Evolutionary conservation across 2,329 filamentous ascomycete genomes (phyloP), one percentile per base, ranked within the genome.

Genomic region (Juglanconis oblonga): DNA sequence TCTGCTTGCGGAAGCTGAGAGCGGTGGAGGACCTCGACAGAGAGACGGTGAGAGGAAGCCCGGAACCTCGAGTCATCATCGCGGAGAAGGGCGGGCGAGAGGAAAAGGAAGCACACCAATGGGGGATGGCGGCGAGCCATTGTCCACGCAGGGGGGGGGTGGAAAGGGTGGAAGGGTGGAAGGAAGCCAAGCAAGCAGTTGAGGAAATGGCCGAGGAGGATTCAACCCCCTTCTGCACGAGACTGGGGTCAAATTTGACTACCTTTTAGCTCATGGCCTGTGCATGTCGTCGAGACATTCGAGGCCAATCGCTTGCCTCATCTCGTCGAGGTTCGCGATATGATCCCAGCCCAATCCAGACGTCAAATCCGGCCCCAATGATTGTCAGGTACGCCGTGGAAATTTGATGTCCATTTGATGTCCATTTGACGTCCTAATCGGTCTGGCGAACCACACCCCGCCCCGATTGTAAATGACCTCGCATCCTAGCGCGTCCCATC

Each of bases 381-480:
- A 50, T 45, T 38, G 29, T 52, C 38, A 57, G 62, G 56, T 59
- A 64, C 35, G 62, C 50, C 29, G 40, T 56, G 57, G 62, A 62
- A 53, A 64, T 62, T 63, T 56, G 56, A 62, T 62, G 55, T 38
- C 40, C 59, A 47, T 6, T 40, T 36, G 10, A 38, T 24, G 24
- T 24, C 24, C 24, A 24, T 24, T 24, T 2, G 24, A 48, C 33
- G 10, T 14, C 40, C 40, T 42, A 17, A 8, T n/a, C 35, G 58
- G 49, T 52, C 45, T 60, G 49, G 54, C 58, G 58, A 63, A 57
- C 57, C 52, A 55, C 53, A 51, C 29, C 9, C 45, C 4, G 40
- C 31, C 52, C 52, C 35, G 31, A 49, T 14, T 58, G 32, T 42
- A 52, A 52, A 55, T 52, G 55, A 49, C 50, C 51, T 55, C 59